These are phyloP conservation scores for Fusarium papillatum DNA, from an alignment of 2,329 filamentous ascomycete species.

Conservation along the genomic window DNA sequence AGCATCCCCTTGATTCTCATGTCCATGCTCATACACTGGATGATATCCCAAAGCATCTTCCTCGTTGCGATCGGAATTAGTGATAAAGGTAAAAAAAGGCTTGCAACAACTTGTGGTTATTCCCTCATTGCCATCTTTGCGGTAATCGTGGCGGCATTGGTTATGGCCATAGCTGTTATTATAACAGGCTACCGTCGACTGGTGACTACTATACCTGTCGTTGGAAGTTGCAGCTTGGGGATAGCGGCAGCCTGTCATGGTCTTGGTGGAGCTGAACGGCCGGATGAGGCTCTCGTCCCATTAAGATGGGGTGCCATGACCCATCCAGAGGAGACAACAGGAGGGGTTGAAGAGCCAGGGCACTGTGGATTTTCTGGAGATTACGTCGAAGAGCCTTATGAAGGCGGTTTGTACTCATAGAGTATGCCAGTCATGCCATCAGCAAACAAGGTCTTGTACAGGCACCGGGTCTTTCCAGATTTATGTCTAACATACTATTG, in stretches of 20 bases:
- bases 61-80: neutral
- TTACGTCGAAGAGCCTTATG: neutral
- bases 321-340: neutral
- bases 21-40: slow-evolving; percentile 11
- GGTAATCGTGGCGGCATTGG: neutral
- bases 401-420: neutral
- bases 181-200: neutral
- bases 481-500: neutral
- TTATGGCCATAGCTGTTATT: neutral
- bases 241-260: slow-evolving; percentile 23
- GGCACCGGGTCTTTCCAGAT: neutral
- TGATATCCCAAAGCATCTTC: slow-evolving; percentile 21
- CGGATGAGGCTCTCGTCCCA: neutral
- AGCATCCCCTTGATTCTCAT: slow-evolving; percentile 5
- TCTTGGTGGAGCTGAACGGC: neutral
- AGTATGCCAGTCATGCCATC: neutral
- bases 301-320: slow-evolving; percentile 16
- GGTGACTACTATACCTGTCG: neutral
- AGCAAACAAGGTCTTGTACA: neutral
- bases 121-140: slow-evolving; percentile 9
- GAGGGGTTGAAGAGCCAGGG: neutral
- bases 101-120: slow-evolving; percentile 7
- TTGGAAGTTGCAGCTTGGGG: slow-evolving; percentile 16
- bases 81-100: too few relatives aligned
- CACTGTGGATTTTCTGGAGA: neutral